Conservation (phyloP, 352 stramenopile species). For the Phytophthora pini region DNA sequence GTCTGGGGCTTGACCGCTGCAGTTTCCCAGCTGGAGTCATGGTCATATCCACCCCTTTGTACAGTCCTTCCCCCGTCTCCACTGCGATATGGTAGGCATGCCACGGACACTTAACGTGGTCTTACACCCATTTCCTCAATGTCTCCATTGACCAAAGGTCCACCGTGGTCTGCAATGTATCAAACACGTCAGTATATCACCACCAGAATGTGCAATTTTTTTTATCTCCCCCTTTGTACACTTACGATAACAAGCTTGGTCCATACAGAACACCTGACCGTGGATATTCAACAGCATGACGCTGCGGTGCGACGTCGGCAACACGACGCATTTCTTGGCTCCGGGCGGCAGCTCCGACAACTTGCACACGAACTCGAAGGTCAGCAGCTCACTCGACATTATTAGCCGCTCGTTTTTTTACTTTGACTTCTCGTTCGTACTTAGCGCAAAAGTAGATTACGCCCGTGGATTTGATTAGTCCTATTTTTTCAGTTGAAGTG, state of each 20-base stretch:
- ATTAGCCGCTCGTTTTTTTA: slow-evolving; percentile 8
- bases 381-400: slow-evolving; percentile 45
- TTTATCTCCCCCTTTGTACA: not conserved
- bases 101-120: slow-evolving; percentile 85
- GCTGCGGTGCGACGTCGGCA: slow-evolving; percentile 72
- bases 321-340: slow-evolving; percentile 56
- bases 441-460: slow-evolving; percentile 16
- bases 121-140: slow-evolving; percentile 87
- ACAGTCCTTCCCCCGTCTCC: slow-evolving; percentile 81
- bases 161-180: slow-evolving; percentile 69
- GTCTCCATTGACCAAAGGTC: slow-evolving; percentile 78
- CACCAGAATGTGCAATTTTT: slow-evolving; percentile 18
- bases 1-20: slow-evolving; percentile 50
- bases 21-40: slow-evolving; percentile 57
- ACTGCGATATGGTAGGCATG: slow-evolving; percentile 88
- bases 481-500: too few species aligned
- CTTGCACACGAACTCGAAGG: slow-evolving; percentile 77
- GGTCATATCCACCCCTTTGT: slow-evolving; percentile 84
- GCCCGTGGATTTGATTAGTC: not conserved
- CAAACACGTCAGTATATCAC: slow-evolving; percentile 7
- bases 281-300: slow-evolving; percentile 73
- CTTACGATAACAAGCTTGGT: slow-evolving; percentile 88
- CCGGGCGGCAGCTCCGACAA: slow-evolving; percentile 62
- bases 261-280: slow-evolving; percentile 82
- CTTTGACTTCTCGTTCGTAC: slow-evolving; percentile 7